phyloP scores from a whole-genome alignment of 352 stramenopile species.

The Thalassiosira exigua region DNA sequence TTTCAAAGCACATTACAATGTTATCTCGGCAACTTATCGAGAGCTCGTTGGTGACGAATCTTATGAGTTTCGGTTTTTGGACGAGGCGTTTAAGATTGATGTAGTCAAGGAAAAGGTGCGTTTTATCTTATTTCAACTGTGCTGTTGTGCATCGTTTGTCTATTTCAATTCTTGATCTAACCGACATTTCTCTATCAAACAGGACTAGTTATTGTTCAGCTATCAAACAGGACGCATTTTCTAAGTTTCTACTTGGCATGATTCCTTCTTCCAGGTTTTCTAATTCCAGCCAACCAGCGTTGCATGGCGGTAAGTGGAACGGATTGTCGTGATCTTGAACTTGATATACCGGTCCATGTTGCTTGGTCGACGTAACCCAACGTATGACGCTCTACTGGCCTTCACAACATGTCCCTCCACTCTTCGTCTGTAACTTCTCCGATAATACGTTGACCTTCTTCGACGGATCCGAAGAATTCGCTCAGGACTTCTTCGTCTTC shows the following conservation, averaged over 20 bases:
- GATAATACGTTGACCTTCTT: not conserved
- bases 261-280: not conserved
- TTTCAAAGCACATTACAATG: too few species aligned
- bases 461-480: too few species aligned
- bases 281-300: not conserved
- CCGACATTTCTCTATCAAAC: too few species aligned
- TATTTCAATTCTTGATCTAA: too few species aligned
- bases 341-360: not conserved
- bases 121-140: too few species aligned
- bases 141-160: too few species aligned
- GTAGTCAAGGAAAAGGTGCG: too few species aligned
- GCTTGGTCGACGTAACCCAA: not conserved
- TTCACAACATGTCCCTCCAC: not conserved
- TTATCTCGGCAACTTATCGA: too few species aligned
- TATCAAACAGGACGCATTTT: slow-evolving; percentile 3
- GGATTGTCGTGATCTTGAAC: not conserved
- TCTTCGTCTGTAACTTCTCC: not conserved
- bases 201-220: not conserved
- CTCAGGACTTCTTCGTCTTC: too few species aligned
- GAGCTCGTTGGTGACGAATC: too few species aligned
- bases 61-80: too few species aligned
- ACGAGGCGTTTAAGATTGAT: too few species aligned
- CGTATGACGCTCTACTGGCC: not conserved
- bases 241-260: not conserved
- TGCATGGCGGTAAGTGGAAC: not conserved